A percentile compares a stretch with the other conserved stretches of the same genome.
These are phyloP conservation scores for Sparassis latifolia DNA, from an alignment of 1,284 basidiomycete genomes.

Conservation along the genomic window DNA sequence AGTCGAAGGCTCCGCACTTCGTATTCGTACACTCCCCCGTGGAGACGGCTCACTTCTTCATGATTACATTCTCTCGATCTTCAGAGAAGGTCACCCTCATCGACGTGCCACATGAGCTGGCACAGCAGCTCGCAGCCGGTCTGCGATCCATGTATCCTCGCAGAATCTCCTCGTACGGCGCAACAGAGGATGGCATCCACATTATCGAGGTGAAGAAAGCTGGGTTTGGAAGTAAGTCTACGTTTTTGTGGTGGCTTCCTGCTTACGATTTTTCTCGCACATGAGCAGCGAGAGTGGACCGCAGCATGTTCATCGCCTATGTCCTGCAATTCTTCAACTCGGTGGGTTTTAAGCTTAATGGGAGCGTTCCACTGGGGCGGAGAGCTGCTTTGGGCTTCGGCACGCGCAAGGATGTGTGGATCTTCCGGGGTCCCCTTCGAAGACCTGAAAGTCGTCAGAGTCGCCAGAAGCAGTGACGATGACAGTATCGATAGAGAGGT, in stretches of 20 bases:
- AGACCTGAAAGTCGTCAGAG: conserved; percentile 9
- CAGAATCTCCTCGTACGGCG: conserved; percentile 41
- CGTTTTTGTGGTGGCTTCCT: neutral
- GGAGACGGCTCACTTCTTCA: conserved; percentile 49
- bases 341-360: conserved; percentile 39
- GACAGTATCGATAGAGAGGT: neutral
- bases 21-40: conserved; percentile 45
- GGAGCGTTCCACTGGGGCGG: conserved; percentile 37
- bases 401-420: conserved; percentile 41
- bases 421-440: conserved; percentile 28
- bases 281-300: conserved; percentile 24
- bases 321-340: conserved; percentile 35
- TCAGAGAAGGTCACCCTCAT: conserved; percentile 52
- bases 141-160: conserved; percentile 35
- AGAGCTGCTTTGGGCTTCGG: conserved; percentile 34
- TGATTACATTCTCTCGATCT: conserved; percentile 51
- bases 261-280: conserved; percentile 17
- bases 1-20: conserved; percentile 48
- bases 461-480: neutral
- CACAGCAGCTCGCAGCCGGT: conserved; percentile 19
- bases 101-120: conserved; percentile 39
- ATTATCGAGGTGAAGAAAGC: conserved; percentile 40
- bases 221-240: conserved; percentile 29
- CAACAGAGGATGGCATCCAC: conserved; percentile 41
- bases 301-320: conserved; percentile 34